These are phyloP conservation scores for Bipolaris victoriae DNA, from an alignment of 2,329 filamentous ascomycete species.

Conservation along the genomic window DNA sequence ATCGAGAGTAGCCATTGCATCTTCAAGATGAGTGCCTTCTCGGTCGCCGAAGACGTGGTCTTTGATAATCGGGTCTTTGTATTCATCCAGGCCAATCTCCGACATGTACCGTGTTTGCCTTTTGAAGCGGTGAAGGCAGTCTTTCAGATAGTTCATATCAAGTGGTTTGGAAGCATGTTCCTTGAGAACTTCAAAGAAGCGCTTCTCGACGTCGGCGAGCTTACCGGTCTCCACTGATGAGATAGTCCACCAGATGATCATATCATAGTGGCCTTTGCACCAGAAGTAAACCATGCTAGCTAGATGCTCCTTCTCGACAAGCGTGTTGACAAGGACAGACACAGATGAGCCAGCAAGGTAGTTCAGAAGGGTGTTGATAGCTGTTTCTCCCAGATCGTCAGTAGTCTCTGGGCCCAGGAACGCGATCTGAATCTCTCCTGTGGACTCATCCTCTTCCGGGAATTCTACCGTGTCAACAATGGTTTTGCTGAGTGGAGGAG, in stretches of 20 bases:
- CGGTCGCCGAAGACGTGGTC: slow-evolving; percentile 90
- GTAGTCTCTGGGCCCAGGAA: slow-evolving; percentile 87
- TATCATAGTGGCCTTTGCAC: slow-evolving; percentile 79
- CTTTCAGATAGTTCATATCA: slow-evolving; percentile 87
- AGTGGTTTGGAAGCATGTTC: slow-evolving; percentile 81
- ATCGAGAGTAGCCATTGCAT: slow-evolving; percentile 49
- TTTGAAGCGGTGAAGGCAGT: slow-evolving; percentile 82
- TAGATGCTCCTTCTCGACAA: slow-evolving; percentile 92
- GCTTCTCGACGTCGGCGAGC: slow-evolving; percentile 80
- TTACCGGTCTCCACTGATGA: slow-evolving; percentile 87
- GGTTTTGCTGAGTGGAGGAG: slow-evolving; percentile 73
- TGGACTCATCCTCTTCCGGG: slow-evolving; percentile 94
- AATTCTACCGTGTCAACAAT: slow-evolving; percentile 83
- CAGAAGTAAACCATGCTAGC: slow-evolving; percentile 84
- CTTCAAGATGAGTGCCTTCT: slow-evolving; percentile 66
- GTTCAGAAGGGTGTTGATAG: slow-evolving; percentile 77
- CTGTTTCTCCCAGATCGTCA: slow-evolving; percentile 67
- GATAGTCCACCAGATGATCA: slow-evolving; percentile 83
- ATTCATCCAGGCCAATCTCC: slow-evolving; percentile 81
- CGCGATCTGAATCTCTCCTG: slow-evolving; percentile 82
- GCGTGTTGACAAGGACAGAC: slow-evolving; percentile 84
- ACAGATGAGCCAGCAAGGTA: slow-evolving; percentile 95
- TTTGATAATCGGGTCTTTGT: slow-evolving; percentile 83
- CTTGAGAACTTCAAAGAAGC: slow-evolving; percentile 81
- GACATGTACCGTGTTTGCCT: slow-evolving; percentile 83